Evolutionary conservation across 192 early-diverging fungal species (phyloP), one percentile per base, ranked within the genome.

Genomic region (Entomortierella beljakovae): DNA sequence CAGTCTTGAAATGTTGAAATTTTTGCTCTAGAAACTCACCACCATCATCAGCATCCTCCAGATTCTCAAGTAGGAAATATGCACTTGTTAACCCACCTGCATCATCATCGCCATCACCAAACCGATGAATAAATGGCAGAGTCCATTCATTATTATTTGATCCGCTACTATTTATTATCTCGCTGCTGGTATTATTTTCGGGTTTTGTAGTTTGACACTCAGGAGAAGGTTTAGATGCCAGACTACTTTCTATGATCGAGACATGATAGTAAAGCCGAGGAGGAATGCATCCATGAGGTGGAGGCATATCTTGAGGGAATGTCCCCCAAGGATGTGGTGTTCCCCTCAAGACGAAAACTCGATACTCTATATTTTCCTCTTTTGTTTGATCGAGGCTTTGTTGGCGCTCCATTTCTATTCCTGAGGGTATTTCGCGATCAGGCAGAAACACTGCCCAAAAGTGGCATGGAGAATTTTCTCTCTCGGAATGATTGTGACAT

Each of bases 221-320:
- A 10, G 16, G n/a, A 29, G 53, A 54, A 6, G 3, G 16, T 29
- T 3, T 54, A 3, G 53, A 29, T 25, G 53, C 8, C 11, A 6
- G 3, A 18, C 20, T 34, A 11, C 13, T 18, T 23, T 43, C 52
- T 1, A 28, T 49, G 29, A 79, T 33, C 0, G 35, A 49, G 33
- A 69, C 67, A 1, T 13, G 22, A 7, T 79, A 79, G 40, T 79
- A 79, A 13, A 79, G 57, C 20, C 65, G 75, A 5, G 75, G 75
- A 18, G 75, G 75, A 16, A 79, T 61, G 18, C 75, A 79, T 33
- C 61, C 75, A 26, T 79, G 75, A 3, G 75, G 75, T 51, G 64
- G 48, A 0, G 50, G 25, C 23, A 79, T 70, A 22, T 79, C 61
- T 0, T 28, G 31, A 8, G 75, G 75, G 54, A 64, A 79, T 28